Base-by-base conservation (phyloP, 148 eudicot species). In the Dysphania ambrosioides region DNA sequence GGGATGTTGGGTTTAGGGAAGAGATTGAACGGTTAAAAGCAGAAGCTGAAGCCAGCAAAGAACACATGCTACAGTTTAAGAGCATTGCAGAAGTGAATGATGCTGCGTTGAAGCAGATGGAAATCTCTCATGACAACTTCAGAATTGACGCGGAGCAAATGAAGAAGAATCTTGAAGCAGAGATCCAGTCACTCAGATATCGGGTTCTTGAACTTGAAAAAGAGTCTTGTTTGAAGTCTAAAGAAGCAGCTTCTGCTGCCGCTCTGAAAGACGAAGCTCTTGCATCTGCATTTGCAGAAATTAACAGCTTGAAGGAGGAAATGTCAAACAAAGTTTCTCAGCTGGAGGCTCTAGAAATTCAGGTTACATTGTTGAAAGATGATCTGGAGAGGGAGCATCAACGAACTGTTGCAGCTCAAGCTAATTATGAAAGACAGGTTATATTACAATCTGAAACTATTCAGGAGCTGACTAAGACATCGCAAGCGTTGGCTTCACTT, bases 351-450 rank as follows among this genome's bases (percentile, higher is more conserved):
- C 26, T 89, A 82, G 97, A 90, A 78, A 76, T 87, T 35, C 87
- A 85, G 78, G 71, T 95, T 42, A 70, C 85, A 72, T 74, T 85
- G 34, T 69, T 92, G 88, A 87, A 83, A 80, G 85, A 90, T 65
- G 90, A 90, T 74, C 77, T 95, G 80, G 97, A 87, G 81, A 85
- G 78, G 71, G 97, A 89, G 79, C 97, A 87, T 75, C 83, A 86
- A 77, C 82, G 79, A 72, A 86, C 91, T 80, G 85, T 85, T 78
- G 83, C 90, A 76, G 85, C 88, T 74, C 96, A 89, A 75, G 87
- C 78, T 68, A 95, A 95, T 79, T 95, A 95, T 80, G 94, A 92
- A 79, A 87, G 99, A 84, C 99, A 95, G 94, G 97, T 95, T 79
- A 85, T 95, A 53, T 81, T 89, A 75, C 99, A 92, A 84, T 87